Evolutionary conservation across 2,329 filamentous ascomycete species (phyloP).

Genomic region (Drechslera avenae): DNA sequence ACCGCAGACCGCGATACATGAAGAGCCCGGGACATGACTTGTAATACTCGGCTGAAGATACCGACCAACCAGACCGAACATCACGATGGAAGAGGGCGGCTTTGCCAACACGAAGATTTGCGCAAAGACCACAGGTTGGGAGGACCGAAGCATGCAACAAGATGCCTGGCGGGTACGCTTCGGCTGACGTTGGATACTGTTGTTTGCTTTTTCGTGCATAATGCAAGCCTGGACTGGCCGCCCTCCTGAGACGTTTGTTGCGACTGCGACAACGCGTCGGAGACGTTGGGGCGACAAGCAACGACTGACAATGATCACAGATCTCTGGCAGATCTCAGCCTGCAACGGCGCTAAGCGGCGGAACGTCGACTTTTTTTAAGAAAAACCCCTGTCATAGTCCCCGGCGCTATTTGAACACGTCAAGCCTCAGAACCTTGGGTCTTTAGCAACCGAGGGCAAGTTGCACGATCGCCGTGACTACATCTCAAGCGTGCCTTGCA

Average conservation of each 20-base stretch:
- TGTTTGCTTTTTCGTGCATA: neutral
- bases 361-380: neutral
- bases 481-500: constrained; percentile 15
- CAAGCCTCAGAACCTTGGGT: constrained; percentile 7
- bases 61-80: neutral
- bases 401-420: constrained; percentile 4
- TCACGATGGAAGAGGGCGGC: neutral
- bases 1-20: neutral
- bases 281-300: neutral
- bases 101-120: neutral
- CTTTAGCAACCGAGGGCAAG: neutral
- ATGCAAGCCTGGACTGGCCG: neutral
- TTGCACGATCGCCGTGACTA: constrained; percentile 3
- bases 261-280: constrained; percentile 7
- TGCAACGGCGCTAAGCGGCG: neutral
- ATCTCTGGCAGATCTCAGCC: neutral
- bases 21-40: constrained; percentile 5
- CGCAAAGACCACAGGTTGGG: neutral
- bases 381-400: constrained; percentile 1
- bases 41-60: neutral
- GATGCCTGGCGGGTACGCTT: neutral
- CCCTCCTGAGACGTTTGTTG: constrained; percentile 2
- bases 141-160: constrained; percentile 1
- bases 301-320: neutral
- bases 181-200: neutral